Conservation (phyloP, 495 filamentous ascomycete genomes). For the Penicillium coffeae region DNA sequence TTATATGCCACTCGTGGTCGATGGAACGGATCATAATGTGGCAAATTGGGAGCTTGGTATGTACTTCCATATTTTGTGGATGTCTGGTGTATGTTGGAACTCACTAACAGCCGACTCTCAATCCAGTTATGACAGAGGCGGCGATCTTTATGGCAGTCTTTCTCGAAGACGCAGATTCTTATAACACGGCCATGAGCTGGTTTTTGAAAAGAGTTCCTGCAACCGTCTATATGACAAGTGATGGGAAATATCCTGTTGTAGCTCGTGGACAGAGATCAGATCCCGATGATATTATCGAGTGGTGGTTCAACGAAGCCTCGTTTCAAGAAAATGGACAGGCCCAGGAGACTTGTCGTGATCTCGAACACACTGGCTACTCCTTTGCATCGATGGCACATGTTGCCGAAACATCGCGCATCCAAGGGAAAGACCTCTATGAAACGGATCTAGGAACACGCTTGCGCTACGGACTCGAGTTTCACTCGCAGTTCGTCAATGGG, state of each 20-base stretch:
- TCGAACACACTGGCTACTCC: slow-evolving; percentile 21
- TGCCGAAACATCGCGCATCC: slow-evolving; percentile 23
- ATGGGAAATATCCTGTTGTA: slow-evolving; percentile 5
- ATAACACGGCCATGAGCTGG: slow-evolving; percentile 19
- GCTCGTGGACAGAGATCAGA: not conserved
- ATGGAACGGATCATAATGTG: slow-evolving; percentile 14
- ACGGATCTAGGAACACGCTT: slow-evolving; percentile 18
- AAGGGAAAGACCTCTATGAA: slow-evolving; percentile 21
- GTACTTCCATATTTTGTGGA: not conserved
- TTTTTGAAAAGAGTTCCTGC: slow-evolving; percentile 23
- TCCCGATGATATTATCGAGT: not conserved
- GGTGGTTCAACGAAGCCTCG: slow-evolving; percentile 10
- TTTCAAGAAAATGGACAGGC: slow-evolving; percentile 15
- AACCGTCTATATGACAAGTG: slow-evolving; percentile 21
- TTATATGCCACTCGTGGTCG: slow-evolving; percentile 23
- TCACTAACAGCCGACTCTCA: not conserved
- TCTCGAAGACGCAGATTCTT: slow-evolving; percentile 17
- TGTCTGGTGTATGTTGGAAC: too few relatives aligned
- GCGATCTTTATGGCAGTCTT: slow-evolving; percentile 24
- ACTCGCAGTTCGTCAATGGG: slow-evolving; percentile 12
- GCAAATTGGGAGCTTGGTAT: slow-evolving; percentile 29
- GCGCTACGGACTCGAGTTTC: slow-evolving; percentile 19
- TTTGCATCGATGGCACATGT: slow-evolving; percentile 26
- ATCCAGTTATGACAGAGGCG: slow-evolving; percentile 23
- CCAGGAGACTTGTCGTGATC: slow-evolving; percentile 29